These are phyloP conservation scores for Phytophthora tentaculata DNA, from an alignment of 352 stramenopile genomes.

Conservation along the genomic window DNA sequence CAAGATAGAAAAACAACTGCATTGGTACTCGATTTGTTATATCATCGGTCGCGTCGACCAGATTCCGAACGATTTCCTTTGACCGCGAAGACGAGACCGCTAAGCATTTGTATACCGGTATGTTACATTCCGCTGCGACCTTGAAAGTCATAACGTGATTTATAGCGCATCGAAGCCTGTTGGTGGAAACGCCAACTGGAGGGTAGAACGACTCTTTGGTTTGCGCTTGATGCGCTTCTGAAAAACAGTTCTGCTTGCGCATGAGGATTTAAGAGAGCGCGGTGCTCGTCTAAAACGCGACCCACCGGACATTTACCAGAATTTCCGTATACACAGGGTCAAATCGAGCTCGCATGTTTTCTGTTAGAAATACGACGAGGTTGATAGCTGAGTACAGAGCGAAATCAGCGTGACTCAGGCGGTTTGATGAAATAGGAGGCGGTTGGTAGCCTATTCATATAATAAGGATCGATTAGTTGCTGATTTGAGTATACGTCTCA, in stretches of 20 bases:
- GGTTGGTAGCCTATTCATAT: not conserved
- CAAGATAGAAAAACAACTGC: constrained; percentile 21
- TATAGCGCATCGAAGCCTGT: constrained; percentile 24
- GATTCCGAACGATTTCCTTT: not conserved
- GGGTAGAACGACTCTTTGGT: constrained; percentile 25
- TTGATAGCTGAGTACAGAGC: constrained; percentile 4
- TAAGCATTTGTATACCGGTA: constrained; percentile 4
- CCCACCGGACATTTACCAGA: constrained; percentile 6
- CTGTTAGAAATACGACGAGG: constrained; percentile 9
- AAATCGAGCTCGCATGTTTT: constrained; percentile 8
- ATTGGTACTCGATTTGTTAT: constrained; percentile 16
- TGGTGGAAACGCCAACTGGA: constrained; percentile 15
- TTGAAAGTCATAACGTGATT: constrained; percentile 20
- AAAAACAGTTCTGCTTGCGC: no score
- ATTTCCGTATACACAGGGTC: constrained; percentile 5
- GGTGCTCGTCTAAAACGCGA: no score
- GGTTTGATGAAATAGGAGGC: not conserved
- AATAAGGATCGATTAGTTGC: no score
- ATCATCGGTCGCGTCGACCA: constrained; percentile 20
- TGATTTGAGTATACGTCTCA: no score
- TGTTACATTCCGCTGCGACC: not conserved
- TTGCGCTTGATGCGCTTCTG: no score
- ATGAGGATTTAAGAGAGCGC: no score
- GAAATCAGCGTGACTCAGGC: not conserved
- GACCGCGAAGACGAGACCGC: constrained; percentile 3